Conservation (phyloP, 2,329 filamentous ascomycete genomes). For the Claviceps pusilla region DNA sequence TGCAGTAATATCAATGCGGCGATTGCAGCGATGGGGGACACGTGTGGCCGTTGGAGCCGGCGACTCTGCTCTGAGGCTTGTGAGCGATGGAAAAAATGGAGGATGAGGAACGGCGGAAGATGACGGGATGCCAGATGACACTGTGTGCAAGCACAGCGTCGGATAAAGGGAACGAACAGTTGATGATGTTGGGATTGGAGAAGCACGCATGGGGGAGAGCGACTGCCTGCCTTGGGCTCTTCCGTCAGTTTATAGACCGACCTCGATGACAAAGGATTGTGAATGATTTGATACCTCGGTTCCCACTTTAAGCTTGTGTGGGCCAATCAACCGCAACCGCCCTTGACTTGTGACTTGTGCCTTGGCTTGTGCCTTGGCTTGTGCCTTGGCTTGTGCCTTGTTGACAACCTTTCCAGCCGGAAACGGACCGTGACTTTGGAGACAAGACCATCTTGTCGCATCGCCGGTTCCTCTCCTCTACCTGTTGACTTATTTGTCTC, state of each 20-base stretch:
- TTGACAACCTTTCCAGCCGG: neutral
- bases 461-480: neutral
- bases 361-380: too few species aligned
- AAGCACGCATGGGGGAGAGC: too few species aligned
- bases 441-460: neutral
- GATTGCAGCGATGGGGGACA: conserved; percentile 3
- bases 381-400: too few species aligned
- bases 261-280: neutral
- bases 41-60: conserved; percentile 8
- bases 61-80: neutral
- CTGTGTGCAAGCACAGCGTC: neutral
- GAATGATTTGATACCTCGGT: neutral
- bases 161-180: neutral
- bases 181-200: neutral
- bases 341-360: neutral
- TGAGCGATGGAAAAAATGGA: neutral
- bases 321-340: neutral
- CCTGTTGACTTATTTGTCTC: too few species aligned
- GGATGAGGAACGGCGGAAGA: neutral
- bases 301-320: neutral
- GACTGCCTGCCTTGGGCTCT: neutral
- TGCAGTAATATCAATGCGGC: neutral
- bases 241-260: neutral
- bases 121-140: neutral
- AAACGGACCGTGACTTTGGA: neutral